phyloP scores from a whole-genome alignment of 495 filamentous ascomycete genomes.

The Saxispiralis lemnorum region DNA sequence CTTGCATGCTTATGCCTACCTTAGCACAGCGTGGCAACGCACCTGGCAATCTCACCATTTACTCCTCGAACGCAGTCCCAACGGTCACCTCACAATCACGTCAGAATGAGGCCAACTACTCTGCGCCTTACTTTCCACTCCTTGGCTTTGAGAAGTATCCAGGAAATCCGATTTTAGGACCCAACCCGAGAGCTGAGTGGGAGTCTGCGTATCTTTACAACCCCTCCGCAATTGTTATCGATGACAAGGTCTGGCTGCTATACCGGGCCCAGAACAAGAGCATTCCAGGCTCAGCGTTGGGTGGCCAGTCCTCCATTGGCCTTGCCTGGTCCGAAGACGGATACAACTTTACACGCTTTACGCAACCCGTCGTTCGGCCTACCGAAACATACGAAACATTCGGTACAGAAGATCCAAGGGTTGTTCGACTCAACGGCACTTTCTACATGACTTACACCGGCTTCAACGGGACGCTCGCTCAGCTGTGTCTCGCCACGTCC shows the following conservation, averaged over 20 bases:
- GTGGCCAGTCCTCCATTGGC: slow-evolving; percentile 3
- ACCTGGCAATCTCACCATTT: background rate
- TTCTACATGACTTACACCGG: slow-evolving; percentile 21
- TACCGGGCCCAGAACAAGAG: slow-evolving; percentile 8
- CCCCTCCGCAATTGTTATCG: slow-evolving; percentile 7
- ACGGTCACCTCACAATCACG: background rate
- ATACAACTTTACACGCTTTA: slow-evolving; percentile 4
- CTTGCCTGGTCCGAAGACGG: slow-evolving; percentile 8
- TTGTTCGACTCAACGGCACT: slow-evolving; percentile 17
- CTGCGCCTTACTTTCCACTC: slow-evolving; percentile 5
- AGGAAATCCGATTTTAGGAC: slow-evolving; percentile 5
- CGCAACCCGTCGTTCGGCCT: slow-evolving; percentile 5
- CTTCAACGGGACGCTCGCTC: slow-evolving; percentile 10
- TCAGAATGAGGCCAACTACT: slow-evolving; percentile 4
- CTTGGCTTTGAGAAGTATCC: slow-evolving; percentile 5
- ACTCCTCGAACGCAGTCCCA: background rate
- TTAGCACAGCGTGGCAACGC: background rate
- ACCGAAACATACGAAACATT: slow-evolving; percentile 3
- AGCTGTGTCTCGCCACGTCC: slow-evolving; percentile 18
- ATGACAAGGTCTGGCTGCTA: slow-evolving; percentile 6
- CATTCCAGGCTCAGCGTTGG: too few relatives aligned
- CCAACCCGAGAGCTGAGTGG: slow-evolving; percentile 3
- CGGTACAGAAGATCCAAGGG: slow-evolving; percentile 7
- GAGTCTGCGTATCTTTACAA: slow-evolving; percentile 10
- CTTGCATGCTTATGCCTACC: background rate